These are phyloP conservation scores for Paspalum notatum DNA, from an alignment of 176 grass and related monocot genomes.

Conservation along the genomic window DNA sequence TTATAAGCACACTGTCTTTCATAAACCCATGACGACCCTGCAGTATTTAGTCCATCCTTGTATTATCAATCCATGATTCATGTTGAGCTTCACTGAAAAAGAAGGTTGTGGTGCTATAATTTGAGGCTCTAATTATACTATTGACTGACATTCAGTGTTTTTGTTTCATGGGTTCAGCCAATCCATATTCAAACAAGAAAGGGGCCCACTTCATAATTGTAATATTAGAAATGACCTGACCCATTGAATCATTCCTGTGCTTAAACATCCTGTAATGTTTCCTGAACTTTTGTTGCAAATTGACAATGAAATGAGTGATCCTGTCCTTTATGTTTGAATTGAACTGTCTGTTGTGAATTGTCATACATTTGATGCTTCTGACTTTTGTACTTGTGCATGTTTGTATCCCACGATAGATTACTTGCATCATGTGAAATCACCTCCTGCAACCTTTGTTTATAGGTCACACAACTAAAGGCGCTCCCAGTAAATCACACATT, in stretches of 20 bases:
- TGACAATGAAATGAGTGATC: background rate
- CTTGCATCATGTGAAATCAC: background rate
- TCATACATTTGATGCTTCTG: constrained; percentile 6
- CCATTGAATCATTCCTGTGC: background rate
- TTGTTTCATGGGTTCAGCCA: constrained; percentile 1
- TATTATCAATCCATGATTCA: constrained; percentile 22
- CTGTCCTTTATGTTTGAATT: background rate
- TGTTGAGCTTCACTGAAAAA: constrained; percentile 21
- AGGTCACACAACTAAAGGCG: background rate
- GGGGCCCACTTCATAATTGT: background rate
- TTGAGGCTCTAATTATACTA: constrained; percentile 10
- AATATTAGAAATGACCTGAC: constrained; percentile 14
- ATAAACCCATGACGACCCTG: background rate
- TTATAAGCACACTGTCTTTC: constrained; percentile 24
- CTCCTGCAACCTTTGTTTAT: background rate
- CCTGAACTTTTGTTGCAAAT: background rate
- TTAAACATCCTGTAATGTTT: background rate
- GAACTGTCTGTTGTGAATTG: background rate
- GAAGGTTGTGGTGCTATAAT: background rate
- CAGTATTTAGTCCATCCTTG: constrained; percentile 4
- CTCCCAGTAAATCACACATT: background rate
- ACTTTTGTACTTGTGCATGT: background rate
- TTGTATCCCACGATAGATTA: background rate
- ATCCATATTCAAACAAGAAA: background rate
- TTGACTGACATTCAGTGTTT: constrained; percentile 18